These are phyloP conservation scores for Astragalus membranaceus DNA, from an alignment of 306 rosid species.

Conservation along the genomic window DNA sequence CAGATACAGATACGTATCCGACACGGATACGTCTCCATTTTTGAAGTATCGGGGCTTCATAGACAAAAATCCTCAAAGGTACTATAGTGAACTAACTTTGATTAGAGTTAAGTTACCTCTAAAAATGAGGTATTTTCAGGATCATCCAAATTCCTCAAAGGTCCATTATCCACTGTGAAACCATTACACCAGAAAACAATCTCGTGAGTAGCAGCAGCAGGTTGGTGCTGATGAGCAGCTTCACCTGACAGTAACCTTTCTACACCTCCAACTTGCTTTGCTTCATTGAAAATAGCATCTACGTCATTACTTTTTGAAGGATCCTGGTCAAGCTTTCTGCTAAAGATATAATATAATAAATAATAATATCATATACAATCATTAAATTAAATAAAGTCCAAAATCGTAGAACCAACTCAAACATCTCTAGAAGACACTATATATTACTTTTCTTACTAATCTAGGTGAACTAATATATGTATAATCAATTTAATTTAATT, in stretches of 20 bases:
- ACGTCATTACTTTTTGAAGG: conserved; percentile 65
- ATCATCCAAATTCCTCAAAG: conserved; percentile 74
- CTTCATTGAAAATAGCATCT: conserved; percentile 63
- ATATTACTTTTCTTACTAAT: background rate
- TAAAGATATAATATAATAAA: conserved; percentile 26
- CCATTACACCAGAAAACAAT: conserved; percentile 75
- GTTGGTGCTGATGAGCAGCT: conserved; percentile 50
- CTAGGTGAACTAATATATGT: background rate
- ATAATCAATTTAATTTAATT: background rate
- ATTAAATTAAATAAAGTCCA: no score
- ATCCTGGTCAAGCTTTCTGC: conserved; percentile 92
- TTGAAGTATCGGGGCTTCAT: no score
- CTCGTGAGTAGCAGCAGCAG: conserved; percentile 55
- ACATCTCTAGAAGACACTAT: background rate
- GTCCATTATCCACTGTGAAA: conserved; percentile 71
- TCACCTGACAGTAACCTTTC: conserved; percentile 75
- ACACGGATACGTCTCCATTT: no score
- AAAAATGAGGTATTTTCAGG: conserved; percentile 76
- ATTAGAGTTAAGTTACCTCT: conserved; percentile 50
- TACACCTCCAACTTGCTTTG: conserved; percentile 62
- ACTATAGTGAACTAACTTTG: background rate
- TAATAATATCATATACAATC: background rate
- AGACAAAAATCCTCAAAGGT: no score
- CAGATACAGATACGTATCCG: no score
- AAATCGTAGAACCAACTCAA: background rate